These are phyloP conservation scores for Monosporascus sp. DNA, from an alignment of 2,329 filamentous ascomycete genomes.

Conservation along the genomic window DNA sequence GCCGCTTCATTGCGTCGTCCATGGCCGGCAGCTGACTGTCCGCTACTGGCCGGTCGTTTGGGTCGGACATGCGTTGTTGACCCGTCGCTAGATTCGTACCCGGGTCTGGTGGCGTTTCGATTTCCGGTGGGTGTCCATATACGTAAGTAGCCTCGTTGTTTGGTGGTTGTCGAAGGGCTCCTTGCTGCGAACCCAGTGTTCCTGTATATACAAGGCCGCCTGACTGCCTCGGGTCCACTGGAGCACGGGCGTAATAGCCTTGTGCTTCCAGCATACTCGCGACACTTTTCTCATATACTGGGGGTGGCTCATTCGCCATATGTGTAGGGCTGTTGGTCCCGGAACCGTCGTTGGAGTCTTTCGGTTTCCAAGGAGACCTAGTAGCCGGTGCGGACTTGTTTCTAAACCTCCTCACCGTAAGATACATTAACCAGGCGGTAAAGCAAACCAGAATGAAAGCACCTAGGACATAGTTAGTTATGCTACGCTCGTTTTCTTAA, in stretches of 20 bases:
- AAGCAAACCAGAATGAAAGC: constrained; percentile 41
- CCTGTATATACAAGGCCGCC: constrained; percentile 13
- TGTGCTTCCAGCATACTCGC: constrained; percentile 17
- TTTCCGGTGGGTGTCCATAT: constrained; percentile 20
- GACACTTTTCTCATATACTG: constrained; percentile 19
- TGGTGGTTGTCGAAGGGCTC: constrained; percentile 12
- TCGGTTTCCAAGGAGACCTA: constrained; percentile 15
- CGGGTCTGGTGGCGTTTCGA: constrained; percentile 20
- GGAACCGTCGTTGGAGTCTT: constrained; percentile 7
- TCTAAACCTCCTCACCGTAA: constrained; percentile 31
- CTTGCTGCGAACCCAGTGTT: constrained; percentile 10
- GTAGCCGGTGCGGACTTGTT: constrained; percentile 11
- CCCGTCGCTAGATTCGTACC: constrained; percentile 25
- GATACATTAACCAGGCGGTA: constrained; percentile 40
- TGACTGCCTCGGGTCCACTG: constrained; percentile 12
- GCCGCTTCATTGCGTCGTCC: constrained; percentile 29
- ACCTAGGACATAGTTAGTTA: constrained; percentile 24
- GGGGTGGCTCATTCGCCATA: constrained; percentile 18
- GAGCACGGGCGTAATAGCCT: constrained; percentile 17
- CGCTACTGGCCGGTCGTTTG: constrained; percentile 34
- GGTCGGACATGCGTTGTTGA: constrained; percentile 29
- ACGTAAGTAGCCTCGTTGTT: constrained; percentile 13
- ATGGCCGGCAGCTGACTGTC: constrained; percentile 31
- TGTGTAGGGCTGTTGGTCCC: constrained; percentile 8
- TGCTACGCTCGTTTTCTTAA: not conserved